phyloP scores from a whole-genome alignment of 345 rosid species.

The Gossypium arboreum region DNA sequence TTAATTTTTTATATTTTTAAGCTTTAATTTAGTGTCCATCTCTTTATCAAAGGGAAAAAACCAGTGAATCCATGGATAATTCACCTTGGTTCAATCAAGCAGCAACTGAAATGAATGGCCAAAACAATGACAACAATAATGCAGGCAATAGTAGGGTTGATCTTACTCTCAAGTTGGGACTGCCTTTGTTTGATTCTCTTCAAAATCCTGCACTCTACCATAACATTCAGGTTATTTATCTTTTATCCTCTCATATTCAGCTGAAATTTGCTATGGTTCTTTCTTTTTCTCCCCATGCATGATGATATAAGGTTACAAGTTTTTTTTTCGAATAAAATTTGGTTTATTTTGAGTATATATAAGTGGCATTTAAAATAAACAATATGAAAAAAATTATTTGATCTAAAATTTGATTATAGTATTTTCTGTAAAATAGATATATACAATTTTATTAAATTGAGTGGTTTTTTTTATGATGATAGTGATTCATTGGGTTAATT shows the following conservation, averaged over 20 bases:
- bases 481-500: too few relatives aligned
- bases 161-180: conserved; percentile 9
- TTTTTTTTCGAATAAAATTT: not conserved
- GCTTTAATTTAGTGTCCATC: not conserved
- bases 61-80: not conserved
- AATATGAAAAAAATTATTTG: too few relatives aligned
- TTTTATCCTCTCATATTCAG: not conserved
- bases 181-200: not conserved
- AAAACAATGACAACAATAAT: not conserved
- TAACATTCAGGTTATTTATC: conserved; percentile 1
- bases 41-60: not conserved
- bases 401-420: too few relatives aligned
- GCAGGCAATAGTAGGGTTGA: not conserved
- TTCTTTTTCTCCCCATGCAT: not conserved
- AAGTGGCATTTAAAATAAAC: too few relatives aligned
- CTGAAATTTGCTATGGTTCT: not conserved
- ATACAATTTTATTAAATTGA: too few relatives aligned
- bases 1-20: not conserved
- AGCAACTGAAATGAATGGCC: not conserved
- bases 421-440: too few relatives aligned
- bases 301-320: not conserved
- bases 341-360: too few relatives aligned
- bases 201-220: not conserved
- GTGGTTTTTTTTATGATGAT: too few relatives aligned
- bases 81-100: not conserved